Evolutionary conservation across 1,284 basidiomycete genomes (phyloP).

Genomic region (Rhodotorula sp.): DNA sequence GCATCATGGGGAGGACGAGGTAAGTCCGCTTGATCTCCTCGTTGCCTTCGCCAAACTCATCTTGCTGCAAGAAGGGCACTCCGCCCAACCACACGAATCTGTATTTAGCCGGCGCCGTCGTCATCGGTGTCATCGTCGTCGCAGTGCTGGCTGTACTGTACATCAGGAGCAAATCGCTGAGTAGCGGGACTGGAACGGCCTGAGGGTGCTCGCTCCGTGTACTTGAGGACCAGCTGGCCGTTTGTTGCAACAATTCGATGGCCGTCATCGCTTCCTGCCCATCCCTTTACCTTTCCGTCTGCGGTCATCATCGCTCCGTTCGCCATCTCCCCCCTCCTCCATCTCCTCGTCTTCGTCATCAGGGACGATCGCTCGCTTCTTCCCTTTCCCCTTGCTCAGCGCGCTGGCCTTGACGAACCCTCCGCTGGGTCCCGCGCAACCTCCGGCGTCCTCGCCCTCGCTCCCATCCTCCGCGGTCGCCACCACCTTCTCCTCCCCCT

Average conservation of each 20-base stretch:
- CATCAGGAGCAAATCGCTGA: too few relatives aligned
- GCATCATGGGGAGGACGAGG: neutral
- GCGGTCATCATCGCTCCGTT: neutral
- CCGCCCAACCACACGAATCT: neutral
- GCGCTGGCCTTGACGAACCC: conserved; percentile 2
- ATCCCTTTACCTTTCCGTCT: neutral
- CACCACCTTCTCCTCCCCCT: neutral
- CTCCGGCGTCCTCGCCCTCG: neutral
- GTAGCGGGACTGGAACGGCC: too few relatives aligned
- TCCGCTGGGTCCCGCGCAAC: neutral
- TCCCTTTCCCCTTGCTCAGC: neutral
- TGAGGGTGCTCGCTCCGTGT: too few relatives aligned
- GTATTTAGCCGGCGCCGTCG: neutral
- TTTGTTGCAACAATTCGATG: too few relatives aligned
- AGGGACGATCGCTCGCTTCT: neutral
- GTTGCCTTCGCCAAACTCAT: neutral
- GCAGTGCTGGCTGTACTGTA: neutral
- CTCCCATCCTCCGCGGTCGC: neutral
- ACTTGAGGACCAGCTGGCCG: too few relatives aligned
- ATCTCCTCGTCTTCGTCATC: neutral
- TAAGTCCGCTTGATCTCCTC: neutral
- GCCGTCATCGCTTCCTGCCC: neutral
- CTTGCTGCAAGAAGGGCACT: neutral
- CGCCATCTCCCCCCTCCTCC: neutral
- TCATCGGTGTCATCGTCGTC: neutral